Evolutionary conservation across 495 filamentous ascomycete species (phyloP), one percentile per base, ranked within the genome.

Genomic region (Astrothelium subdiscretum): DNA sequence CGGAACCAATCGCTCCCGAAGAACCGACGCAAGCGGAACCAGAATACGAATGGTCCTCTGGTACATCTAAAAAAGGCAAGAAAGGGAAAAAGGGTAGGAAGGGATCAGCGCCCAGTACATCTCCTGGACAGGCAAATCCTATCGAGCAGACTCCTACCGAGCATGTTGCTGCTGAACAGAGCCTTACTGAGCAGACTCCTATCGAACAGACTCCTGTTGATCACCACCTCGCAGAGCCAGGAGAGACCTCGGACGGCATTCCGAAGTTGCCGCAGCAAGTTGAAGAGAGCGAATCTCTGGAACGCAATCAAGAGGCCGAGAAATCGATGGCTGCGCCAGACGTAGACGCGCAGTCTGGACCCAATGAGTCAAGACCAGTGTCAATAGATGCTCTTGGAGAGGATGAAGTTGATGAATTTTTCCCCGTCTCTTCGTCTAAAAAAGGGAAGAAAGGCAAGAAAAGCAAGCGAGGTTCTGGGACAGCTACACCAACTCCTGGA

Each of bases 361-460:
- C 12, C 6, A 15, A 54, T n/a, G 42, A 51, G 8, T 43, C 44
- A 29, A 48, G 44, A 59, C n/a, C 59, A 58, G 67, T 12, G 40
- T 44, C 59, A 8, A 31, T 58, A 1, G 52, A 42, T 8, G 43
- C 29, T 31, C 57, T 65, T 31, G 52, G 61, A 6, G 31, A 65
- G 12, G 64, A 66, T 32, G 63, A 71, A 29, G 61, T 67, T 29
- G 65, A 72, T n/a, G 68, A 69, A n/a, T 72, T 71, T 32, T 51
- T 43, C 64, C 44, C 26, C 72, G 72, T 75, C 15, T 69, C 75
- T 24, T 76, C 75, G 52, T 72, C 75, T 48, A 78, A 76, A 43
- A 75, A 81, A 63, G 73, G 75, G 13, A 74, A 78, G 62, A 79
- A 80, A 62, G 65, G 63, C 43, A 63, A 71, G 64, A 78, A 77